These are phyloP conservation scores for Coemansia sp. DNA, from an alignment of 192 early-diverging fungal genomes.

Conservation along the genomic window DNA sequence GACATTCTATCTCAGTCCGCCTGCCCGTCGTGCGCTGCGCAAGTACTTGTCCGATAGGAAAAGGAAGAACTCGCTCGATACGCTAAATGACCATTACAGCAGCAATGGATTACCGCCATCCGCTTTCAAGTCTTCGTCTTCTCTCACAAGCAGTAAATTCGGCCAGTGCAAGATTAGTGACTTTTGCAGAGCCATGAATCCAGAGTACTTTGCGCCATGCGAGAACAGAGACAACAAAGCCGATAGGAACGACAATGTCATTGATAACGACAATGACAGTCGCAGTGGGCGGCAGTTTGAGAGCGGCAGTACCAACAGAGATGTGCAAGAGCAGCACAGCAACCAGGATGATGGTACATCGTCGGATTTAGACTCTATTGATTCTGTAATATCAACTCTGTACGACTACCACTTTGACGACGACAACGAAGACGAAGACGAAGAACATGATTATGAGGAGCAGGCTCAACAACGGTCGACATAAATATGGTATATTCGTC, in stretches of 20 bases:
- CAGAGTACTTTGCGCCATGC: no score
- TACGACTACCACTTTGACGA: not conserved
- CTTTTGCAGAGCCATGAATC: slow-evolving; percentile 3
- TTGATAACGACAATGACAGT: not conserved
- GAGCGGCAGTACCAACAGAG: no score
- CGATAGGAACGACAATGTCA: not conserved
- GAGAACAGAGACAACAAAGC: no score
- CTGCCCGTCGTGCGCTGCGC: slow-evolving; percentile 20
- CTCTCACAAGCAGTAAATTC: not conserved
- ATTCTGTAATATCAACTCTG: not conserved
- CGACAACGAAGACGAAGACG: not conserved
- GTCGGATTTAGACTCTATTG: not conserved
- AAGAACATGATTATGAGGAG: no score
- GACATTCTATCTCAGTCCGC: slow-evolving; percentile 41
- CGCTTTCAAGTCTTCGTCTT: not conserved
- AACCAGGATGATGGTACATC: not conserved
- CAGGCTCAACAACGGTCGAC: no score
- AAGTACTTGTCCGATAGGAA: slow-evolving; percentile 16
- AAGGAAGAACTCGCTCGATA: not conserved
- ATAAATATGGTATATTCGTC: no score
- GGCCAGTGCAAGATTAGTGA: slow-evolving; percentile 1
- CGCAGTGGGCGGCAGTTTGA: not conserved
- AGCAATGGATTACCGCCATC: not conserved
- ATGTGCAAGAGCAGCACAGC: not conserved
- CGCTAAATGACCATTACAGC: not conserved